Evolutionary conservation across 1,284 basidiomycete genomes (phyloP), one percentile per base, ranked within the genome.

Genomic region (Violaceomyces palustris): DNA sequence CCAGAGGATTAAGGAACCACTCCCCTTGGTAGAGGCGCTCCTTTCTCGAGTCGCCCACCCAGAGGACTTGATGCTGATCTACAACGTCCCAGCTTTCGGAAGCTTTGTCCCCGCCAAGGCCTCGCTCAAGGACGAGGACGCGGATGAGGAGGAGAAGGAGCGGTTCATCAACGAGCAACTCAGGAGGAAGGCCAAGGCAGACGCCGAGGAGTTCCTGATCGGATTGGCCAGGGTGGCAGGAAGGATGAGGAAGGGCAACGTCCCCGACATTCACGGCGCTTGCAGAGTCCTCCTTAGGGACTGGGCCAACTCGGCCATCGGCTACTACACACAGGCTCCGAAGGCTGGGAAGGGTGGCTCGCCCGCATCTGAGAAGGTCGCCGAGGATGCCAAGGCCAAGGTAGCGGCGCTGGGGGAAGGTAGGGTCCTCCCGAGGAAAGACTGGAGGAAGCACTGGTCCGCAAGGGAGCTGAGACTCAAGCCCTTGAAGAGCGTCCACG

Each of bases 181-280:
- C 25, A 59, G 54, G 11, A 51, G 60, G 17, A 67, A 67, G 61
- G 50, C 53, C 14, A 43, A 50, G 32, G 63, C 58, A 27, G 67
- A 69, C 37, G 61, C 67, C 23, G 53, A 71, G 29, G 61, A 71
- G 42, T 71, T 71, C 46, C 53, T 71, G 18, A 60, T 68, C 22
- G 61, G 58, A 6, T 47, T 71, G 10, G 69, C 69, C 4, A 50
- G 65, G 14, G 56, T 56, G 12, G 46, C 48, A 3, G 67, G 67
- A 17, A 60, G 63, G 17, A 49, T 66, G 42, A 64, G 60, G 53
- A 64, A 62, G 48, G 44, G 56, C 34, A 54, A 54, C 32, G 43
- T 70, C 18, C 69, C 69, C 10, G 67, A 69, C 40, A 43, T 54
- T 32, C 27, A 54, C 9, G 64, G 63, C 31, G 67, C 69, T 4